Percentiles rank a stretch among this genome's conserved stretches.
phyloP scores from a whole-genome alignment of 805 yeast species.

The Candida golubevii region DNA sequence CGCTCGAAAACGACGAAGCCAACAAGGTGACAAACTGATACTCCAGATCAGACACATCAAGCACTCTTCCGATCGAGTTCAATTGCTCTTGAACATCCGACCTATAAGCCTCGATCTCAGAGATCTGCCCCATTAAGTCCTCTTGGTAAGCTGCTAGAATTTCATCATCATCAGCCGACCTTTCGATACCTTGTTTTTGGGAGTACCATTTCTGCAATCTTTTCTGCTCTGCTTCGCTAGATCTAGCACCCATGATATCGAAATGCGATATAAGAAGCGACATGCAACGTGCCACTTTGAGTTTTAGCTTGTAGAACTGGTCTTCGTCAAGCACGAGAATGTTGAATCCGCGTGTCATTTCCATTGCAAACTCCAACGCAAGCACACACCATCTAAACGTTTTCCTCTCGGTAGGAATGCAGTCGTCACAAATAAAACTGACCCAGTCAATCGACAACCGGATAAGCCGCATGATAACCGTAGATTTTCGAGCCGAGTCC shows the following conservation, averaged over 20 bases:
- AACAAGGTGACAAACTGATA: slow-evolving; percentile 81
- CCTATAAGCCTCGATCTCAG: slow-evolving; percentile 57
- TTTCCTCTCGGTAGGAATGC: slow-evolving; percentile 84
- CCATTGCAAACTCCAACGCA: slow-evolving; percentile 95
- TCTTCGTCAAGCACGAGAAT: slow-evolving; percentile 75
- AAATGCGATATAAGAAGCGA: slow-evolving; percentile 89
- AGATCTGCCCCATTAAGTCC: slow-evolving; percentile 63
- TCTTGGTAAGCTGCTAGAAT: slow-evolving; percentile 51
- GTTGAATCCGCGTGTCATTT: slow-evolving; percentile 85
- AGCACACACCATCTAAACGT: slow-evolving; percentile 96
- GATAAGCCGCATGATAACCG: slow-evolving; percentile 66
- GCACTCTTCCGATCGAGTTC: slow-evolving; percentile 72
- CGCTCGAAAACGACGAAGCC: slow-evolving; percentile 84
- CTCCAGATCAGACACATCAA: slow-evolving; percentile 83
- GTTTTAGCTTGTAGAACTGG: slow-evolving; percentile 66
- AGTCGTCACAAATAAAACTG: slow-evolving; percentile 87
- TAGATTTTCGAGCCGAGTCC: slow-evolving; percentile 62
- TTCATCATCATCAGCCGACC: slow-evolving; percentile 37
- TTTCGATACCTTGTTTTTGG: slow-evolving; percentile 50
- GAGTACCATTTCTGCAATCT: slow-evolving; percentile 51
- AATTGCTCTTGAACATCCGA: slow-evolving; percentile 38
- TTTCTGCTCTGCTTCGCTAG: slow-evolving; percentile 61
- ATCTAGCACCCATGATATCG: slow-evolving; percentile 97
- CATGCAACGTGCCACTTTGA: slow-evolving; percentile 92
- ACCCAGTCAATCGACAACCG: slow-evolving; percentile 86